Evolutionary conservation across 2,329 filamentous ascomycete genomes (phyloP).

Genomic region (Metarhizium anisopliae): DNA sequence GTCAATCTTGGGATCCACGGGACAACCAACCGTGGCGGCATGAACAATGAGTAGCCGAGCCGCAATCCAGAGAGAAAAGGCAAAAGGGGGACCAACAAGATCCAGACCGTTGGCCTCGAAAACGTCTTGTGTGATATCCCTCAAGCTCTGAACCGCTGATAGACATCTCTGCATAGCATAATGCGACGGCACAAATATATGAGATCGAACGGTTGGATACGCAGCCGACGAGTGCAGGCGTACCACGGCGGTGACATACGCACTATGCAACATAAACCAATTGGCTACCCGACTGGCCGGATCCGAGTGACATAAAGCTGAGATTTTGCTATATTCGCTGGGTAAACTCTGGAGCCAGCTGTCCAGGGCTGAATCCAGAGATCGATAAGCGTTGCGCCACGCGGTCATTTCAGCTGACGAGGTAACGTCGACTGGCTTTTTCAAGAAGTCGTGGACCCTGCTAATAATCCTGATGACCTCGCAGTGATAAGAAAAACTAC

Average conservation of each 20-base stretch:
- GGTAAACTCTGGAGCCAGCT: conserved; percentile 33
- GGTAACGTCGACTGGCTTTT: conserved; percentile 28
- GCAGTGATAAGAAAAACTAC: conserved; percentile 36
- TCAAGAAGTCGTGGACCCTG: conserved; percentile 33
- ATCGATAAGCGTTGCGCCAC: conserved; percentile 32
- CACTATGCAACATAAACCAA: conserved; percentile 37
- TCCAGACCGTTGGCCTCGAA: conserved; percentile 33
- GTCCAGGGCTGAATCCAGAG: conserved; percentile 29
- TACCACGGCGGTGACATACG: conserved; percentile 34
- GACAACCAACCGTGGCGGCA: conserved; percentile 27
- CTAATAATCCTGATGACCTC: conserved; percentile 34
- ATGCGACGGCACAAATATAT: conserved; percentile 33
- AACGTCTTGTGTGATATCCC: conserved; percentile 33
- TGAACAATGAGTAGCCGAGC: conserved; percentile 31
- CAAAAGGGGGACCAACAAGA: conserved; percentile 33
- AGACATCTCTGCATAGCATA: conserved; percentile 36
- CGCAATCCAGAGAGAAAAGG: conserved; percentile 35
- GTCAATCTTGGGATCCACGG: conserved; percentile 29
- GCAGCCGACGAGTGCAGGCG: conserved; percentile 34
- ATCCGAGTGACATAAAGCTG: conserved; percentile 34
- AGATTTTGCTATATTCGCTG: conserved; percentile 36
- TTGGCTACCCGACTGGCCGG: conserved; percentile 36
- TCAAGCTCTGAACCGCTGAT: conserved; percentile 33
- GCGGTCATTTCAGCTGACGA: conserved; percentile 27
- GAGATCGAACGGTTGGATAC: conserved; percentile 30